Conservation (phyloP, 352 stramenopile genomes). For the Phytophthora litchii region DNA sequence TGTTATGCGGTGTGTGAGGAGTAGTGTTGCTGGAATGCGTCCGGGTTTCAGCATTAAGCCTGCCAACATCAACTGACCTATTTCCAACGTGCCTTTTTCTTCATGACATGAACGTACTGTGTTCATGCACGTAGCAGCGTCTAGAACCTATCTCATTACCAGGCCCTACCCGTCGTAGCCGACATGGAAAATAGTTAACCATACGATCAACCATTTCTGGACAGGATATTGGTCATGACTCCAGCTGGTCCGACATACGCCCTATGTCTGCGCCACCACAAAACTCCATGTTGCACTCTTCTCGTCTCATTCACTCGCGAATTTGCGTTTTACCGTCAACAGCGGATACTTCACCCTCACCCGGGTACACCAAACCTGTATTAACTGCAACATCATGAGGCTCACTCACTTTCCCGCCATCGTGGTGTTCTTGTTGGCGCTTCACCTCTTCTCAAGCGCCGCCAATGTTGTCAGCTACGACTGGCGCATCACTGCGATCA, state of each 20-base stretch:
- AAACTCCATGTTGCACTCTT: neutral
- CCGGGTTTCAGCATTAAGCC: no score
- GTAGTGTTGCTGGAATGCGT: no score
- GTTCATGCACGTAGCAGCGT: no score
- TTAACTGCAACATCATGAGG: neutral
- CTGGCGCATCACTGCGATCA: conserved; percentile 6
- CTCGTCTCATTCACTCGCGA: neutral
- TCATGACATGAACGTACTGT: no score
- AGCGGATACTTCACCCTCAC: neutral
- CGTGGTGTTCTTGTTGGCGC: neutral
- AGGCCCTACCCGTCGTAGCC: no score
- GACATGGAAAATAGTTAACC: no score
- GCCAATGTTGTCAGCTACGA: conserved; percentile 3
- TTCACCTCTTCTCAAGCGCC: neutral
- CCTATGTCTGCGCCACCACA: neutral
- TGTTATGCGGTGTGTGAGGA: no score
- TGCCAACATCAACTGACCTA: no score
- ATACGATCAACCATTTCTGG: neutral
- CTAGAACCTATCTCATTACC: no score
- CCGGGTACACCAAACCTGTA: neutral
- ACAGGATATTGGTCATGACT: neutral
- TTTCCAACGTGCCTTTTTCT: no score
- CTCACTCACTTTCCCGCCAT: neutral
- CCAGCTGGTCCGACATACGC: neutral
- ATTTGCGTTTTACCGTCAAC: neutral